Conservation (phyloP, 2,329 filamentous ascomycete species). For the Colletotrichum cereale region DNA sequence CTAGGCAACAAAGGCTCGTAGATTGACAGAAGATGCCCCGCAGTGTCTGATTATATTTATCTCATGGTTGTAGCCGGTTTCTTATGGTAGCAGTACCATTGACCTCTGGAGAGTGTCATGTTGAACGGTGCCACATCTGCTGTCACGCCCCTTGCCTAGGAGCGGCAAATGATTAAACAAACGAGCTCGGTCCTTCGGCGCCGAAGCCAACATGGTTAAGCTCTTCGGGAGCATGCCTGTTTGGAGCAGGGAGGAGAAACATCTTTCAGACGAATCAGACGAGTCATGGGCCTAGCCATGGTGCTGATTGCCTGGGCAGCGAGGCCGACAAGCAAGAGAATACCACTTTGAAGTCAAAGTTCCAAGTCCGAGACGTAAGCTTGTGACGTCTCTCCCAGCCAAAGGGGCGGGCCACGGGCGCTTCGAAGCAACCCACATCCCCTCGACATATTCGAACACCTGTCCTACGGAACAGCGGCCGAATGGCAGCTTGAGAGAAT, state of each 20-base stretch:
- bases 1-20: neutral
- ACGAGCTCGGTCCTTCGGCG: neutral
- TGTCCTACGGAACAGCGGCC: neutral
- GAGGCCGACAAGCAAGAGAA: neutral
- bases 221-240: conserved; percentile 17
- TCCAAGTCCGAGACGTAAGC: conserved; percentile 34
- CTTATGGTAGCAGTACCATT: neutral
- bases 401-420: conserved; percentile 14
- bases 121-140: neutral
- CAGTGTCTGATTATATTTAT: neutral
- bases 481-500: neutral
- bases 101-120: neutral
- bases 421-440: neutral
- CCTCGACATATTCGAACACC: conserved; percentile 21
- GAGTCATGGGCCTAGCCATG: conserved; percentile 29
- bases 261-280: conserved; percentile 32
- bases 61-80: neutral
- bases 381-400: conserved; percentile 16
- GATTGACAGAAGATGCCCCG: neutral
- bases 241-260: conserved; percentile 6
- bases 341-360: conserved; percentile 6
- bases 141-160: neutral
- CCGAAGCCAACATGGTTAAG: neutral
- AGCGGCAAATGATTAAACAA: conserved; percentile 7
- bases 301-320: neutral